These are phyloP conservation scores for Benincasa hispida DNA, from an alignment of 306 rosid species.

Conservation along the genomic window DNA sequence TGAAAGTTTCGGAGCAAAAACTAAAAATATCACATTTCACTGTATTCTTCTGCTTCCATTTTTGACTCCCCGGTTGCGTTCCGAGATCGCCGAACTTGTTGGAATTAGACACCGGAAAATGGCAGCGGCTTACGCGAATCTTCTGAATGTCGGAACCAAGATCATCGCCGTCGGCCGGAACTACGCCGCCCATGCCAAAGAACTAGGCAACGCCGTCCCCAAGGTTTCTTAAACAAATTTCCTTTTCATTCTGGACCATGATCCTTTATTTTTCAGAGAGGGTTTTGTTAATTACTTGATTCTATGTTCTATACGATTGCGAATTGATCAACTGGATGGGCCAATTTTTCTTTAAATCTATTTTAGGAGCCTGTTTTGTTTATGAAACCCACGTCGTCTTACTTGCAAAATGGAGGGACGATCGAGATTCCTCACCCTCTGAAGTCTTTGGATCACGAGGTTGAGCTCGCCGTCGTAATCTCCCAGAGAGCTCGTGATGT, in stretches of 20 bases:
- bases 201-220: constrained; percentile 93
- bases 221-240: constrained; percentile 28
- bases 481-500: constrained; percentile 79
- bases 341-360: background rate
- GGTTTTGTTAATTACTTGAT: background rate
- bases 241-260: background rate
- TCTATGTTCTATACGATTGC: background rate
- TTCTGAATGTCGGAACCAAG: constrained; percentile 60
- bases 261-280: background rate
- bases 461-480: constrained; percentile 88
- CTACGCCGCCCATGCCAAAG: constrained; percentile 94
- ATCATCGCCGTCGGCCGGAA: constrained; percentile 86
- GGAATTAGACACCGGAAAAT: constrained; percentile 8
- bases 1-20: background rate
- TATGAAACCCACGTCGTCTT: constrained; percentile 87
- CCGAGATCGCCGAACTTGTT: background rate
- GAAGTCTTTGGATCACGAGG: constrained; percentile 81
- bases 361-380: constrained; percentile 77
- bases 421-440: constrained; percentile 74
- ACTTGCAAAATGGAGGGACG: constrained; percentile 77
- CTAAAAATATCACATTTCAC: background rate
- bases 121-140: constrained; percentile 52
- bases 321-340: background rate
- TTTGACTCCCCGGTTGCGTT: background rate
- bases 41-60: background rate